phyloP scores from a whole-genome alignment of 257 asterid genomes.

The Solanum raphanifolium region DNA sequence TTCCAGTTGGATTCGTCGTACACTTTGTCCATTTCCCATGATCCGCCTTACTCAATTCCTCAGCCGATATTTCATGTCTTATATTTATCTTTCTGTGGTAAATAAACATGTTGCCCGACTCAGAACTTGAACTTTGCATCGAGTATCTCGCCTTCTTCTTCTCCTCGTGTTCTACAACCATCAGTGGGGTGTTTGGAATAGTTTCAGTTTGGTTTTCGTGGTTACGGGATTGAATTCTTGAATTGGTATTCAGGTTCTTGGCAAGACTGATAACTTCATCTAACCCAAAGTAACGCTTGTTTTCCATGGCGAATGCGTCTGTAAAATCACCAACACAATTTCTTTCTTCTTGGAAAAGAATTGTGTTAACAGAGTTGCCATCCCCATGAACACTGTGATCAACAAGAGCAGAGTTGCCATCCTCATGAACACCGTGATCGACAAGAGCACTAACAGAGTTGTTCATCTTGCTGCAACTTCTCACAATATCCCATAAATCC shows the following conservation, averaged over 20 bases:
- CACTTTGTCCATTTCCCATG: not conserved
- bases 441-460: not conserved
- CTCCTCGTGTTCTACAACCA: not conserved
- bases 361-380: not conserved
- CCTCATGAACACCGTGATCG: not conserved
- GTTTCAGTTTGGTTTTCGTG: not conserved
- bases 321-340: not conserved
- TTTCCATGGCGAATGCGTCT: not conserved
- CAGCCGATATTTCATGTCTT: not conserved
- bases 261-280: not conserved
- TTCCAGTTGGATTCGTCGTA: not conserved
- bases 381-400: not conserved
- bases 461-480: not conserved
- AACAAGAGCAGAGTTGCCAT: not conserved
- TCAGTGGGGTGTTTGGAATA: not conserved
- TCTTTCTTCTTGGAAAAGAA: not conserved
- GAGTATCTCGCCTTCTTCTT: not conserved
- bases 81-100: no score
- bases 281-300: not conserved
- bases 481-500: conserved; percentile 1
- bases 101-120: no score
- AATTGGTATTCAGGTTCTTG: not conserved
- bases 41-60: not conserved
- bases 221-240: not conserved
- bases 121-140: no score